Evolutionary conservation across 805 yeast genomes (phyloP), one percentile per base, ranked within the genome.

Genomic region (Saccharomycopsis capsularis): DNA sequence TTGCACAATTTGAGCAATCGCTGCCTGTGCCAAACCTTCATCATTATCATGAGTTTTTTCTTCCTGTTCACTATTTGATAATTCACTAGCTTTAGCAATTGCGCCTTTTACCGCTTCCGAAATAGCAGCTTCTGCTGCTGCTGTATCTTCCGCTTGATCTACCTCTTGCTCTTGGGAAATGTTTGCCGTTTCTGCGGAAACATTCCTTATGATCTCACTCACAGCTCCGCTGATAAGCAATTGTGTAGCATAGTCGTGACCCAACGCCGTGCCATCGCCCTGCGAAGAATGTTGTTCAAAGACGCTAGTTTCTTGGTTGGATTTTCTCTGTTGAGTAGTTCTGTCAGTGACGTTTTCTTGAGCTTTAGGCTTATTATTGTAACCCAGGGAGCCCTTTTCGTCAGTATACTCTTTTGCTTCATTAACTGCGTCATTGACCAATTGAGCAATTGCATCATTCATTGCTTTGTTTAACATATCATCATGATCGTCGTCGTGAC

Each of bases 1-100:
- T 40, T 42, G 42, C 18, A 52, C 55, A 25, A 52, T 52, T 37
- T 48, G 50, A 1, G 55, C 48, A 35, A 52, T 52, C 3, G 55
- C 53, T 6, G 50, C 50, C 18, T 52, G 50, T n/a, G 51, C 51
- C 13, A 44, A 18, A 19, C 21, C 45, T 29, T 25, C 38, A 7
- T 45, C 43, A 15, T 11, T 24, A 9, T 45, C 27, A 19, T 25
- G 18, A 24, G 36, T 6, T 27, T n/a, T n/a, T n/a, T 24, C n/a
- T 9, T 35, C 42, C 1, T 36, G n/a, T 22, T 7, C 44, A 27
- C 29, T 25, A 16, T 18, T 34, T 15, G 18, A 11, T 15, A 22
- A 21, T 40, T 16, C n/a, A 2, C 37, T 9, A 22, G 40, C 42
- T 22, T 30, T 40, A 13, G 47, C 22, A 3, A 34, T 45, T 13